phyloP scores from a whole-genome alignment of 768 basidiomycete species.

The Mycena vitilis region DNA sequence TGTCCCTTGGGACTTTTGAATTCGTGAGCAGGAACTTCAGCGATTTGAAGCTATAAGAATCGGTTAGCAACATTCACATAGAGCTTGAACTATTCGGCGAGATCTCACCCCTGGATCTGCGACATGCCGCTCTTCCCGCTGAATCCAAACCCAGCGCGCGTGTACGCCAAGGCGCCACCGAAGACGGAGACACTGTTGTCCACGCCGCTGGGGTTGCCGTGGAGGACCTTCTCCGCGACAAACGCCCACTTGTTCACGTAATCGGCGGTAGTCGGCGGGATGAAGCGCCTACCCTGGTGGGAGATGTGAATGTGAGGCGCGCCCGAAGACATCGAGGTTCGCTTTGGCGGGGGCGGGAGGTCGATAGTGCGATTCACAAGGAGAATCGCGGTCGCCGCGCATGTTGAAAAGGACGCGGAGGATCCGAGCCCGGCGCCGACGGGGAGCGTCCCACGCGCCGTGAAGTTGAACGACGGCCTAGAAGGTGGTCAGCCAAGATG shows the following conservation, averaged over 20 bases:
- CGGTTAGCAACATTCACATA: conserved; percentile 32
- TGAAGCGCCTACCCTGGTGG: conserved; percentile 72
- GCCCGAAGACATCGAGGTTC: conserved; percentile 50
- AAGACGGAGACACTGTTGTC: conserved; percentile 95
- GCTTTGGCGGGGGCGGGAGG: conserved; percentile 62
- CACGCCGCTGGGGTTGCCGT: conserved; percentile 97
- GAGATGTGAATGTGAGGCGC: conserved; percentile 68
- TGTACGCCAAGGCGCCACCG: conserved; percentile 94
- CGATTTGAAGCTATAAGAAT: conserved; percentile 85
- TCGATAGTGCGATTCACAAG: conserved; percentile 78
- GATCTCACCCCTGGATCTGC: conserved; percentile 81
- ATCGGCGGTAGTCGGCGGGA: conserved; percentile 74
- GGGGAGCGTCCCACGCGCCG: conserved; percentile 89
- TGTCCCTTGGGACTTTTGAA: conserved; percentile 93
- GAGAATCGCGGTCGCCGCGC: conserved; percentile 83
- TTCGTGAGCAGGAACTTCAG: conserved; percentile 92
- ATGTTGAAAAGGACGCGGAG: conserved; percentile 94
- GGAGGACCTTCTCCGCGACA: conserved; percentile 93
- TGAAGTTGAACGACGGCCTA: conserved; percentile 84
- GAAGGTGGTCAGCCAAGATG: conserved; percentile 30
- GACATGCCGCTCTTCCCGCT: conserved; percentile 83
- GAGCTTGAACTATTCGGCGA: conserved; percentile 21
- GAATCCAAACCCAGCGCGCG: conserved; percentile 75
- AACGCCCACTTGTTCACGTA: conserved; percentile 95
- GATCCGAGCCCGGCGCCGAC: conserved; percentile 97